Conservation (phyloP, 306 rosid genomes). For the Casuarina cunninghamiana region DNA sequence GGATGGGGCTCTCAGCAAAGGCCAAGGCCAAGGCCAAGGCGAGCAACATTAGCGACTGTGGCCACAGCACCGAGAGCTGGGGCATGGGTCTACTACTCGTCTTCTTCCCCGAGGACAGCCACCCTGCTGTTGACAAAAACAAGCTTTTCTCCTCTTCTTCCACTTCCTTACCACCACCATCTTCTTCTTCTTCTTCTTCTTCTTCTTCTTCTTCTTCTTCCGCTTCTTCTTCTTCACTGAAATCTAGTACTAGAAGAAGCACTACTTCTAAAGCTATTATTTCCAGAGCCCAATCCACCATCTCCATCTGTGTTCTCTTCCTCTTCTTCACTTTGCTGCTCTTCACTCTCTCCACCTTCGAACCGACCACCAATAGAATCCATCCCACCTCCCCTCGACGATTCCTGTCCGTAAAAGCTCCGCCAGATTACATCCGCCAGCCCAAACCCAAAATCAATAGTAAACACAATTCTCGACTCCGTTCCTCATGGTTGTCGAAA, state of each 20-base stretch:
- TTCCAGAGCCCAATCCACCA: conserved; percentile 69
- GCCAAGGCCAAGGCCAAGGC: conserved; percentile 31
- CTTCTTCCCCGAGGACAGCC: conserved; percentile 56
- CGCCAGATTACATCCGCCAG: background rate
- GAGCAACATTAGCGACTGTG: background rate
- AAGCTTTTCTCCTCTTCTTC: conserved; percentile 29
- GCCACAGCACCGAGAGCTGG: conserved; percentile 30
- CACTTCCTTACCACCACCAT: conserved; percentile 24
- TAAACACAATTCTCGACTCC: background rate
- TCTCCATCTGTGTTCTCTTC: conserved; percentile 73
- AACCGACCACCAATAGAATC: conserved; percentile 36
- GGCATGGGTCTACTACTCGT: conserved; percentile 73
- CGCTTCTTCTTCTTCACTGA: conserved; percentile 19
- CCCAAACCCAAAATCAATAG: background rate
- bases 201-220: background rate
- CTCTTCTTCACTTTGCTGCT: conserved; percentile 74
- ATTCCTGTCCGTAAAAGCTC: conserved; percentile 27
- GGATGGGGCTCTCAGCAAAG: conserved; percentile 37
- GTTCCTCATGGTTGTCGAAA: conserved; percentile 26
- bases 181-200: conserved; percentile 16
- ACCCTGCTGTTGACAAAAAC: conserved; percentile 35
- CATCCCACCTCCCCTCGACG: conserved; percentile 31
- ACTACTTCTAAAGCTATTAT: conserved; percentile 35
- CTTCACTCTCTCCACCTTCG: conserved; percentile 84
- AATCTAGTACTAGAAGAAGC: conserved; percentile 25